Base-by-base conservation (phyloP, 208 protist species). In the Trypanosoma platydactyli region DNA sequence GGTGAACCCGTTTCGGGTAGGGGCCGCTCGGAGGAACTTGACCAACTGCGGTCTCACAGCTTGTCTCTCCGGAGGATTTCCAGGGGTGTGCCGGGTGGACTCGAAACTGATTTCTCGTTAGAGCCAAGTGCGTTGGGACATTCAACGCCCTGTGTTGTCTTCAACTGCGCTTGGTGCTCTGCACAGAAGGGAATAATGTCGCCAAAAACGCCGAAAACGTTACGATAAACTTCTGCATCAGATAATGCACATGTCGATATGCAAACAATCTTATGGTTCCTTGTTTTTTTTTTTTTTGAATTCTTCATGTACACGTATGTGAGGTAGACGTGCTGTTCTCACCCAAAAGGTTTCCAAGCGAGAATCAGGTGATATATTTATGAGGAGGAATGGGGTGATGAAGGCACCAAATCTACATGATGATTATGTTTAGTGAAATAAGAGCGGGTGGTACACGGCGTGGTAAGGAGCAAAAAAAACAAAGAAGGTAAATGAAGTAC, bases 161-260 rank as follows among this genome's bases (percentile, higher is more conserved):
- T 75, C 55, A 87, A 88, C 66, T 92, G 86, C 60, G 83, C 76
- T 15, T 92, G 86, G 86, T 92, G 86, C 48, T 74, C 68, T 5
- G 74, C 65, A n/a, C 76, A 87, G 58, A 76, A 74, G 56, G 22
- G 41, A 30, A 25, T 3, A 48, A 35, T n/a, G 15, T 22, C 67
- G 24, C 22, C 49, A 46, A 50, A 20, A 25, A 61, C 51, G 15
- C 27, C 48, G 35, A 27, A 56, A 20, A 4, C 41, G 3, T 49
- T 29, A 41, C 29, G 29, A n/a, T 12, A 38, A 57, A 25, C 16
- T 38, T 7, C 15, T 44, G 9, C 16, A 33, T 9, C 4, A 45
- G 3, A n/a, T n/a, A n/a, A n/a, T n/a, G n/a, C n/a, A n/a, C n/a
- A n/a, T n/a, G n/a, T n/a, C n/a, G n/a, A n/a, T n/a, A n/a, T n/a